Conservation (phyloP, 1,284 basidiomycete genomes). For the Tilletia caries region DNA sequence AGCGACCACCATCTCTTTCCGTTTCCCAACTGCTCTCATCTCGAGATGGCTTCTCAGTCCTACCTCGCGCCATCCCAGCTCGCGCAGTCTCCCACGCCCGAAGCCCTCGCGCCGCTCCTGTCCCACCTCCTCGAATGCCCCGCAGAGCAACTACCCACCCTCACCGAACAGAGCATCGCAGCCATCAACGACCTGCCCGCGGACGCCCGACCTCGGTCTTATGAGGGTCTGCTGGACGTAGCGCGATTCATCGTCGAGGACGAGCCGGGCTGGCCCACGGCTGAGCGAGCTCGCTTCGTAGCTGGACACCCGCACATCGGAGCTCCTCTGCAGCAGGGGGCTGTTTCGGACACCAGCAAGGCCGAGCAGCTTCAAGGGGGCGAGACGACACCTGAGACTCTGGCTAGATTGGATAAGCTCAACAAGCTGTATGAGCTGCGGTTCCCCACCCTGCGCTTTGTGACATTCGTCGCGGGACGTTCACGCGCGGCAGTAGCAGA, state of each 20-base stretch:
- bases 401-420: conserved; percentile 34
- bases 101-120: conserved; percentile 36
- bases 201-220: conserved; percentile 42
- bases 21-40: too few species aligned
- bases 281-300: conserved; percentile 31
- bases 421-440: conserved; percentile 45
- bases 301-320: conserved; percentile 43
- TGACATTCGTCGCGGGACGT: conserved; percentile 47
- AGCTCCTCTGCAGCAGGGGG: conserved; percentile 20
- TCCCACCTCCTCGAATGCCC: conserved; percentile 33
- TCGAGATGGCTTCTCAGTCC: conserved; percentile 15
- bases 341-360: conserved; percentile 25
- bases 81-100: conserved; percentile 31
- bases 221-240: conserved; percentile 50
- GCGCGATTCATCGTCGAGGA: conserved; percentile 48
- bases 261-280: conserved; percentile 44
- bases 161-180: conserved; percentile 33
- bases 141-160: conserved; percentile 22
- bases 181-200: conserved; percentile 45
- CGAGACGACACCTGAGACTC: conserved; percentile 31
- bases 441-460: conserved; percentile 47
- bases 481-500: conserved; percentile 58
- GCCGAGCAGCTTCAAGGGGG: conserved; percentile 28
- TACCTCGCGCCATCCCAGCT: conserved; percentile 24
- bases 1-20: too few species aligned